A percentile compares a stretch with the other conserved stretches of the same genome.
Conservation (phyloP, 2,329 filamentous ascomycete species). For the Monilinia aucupariae region DNA sequence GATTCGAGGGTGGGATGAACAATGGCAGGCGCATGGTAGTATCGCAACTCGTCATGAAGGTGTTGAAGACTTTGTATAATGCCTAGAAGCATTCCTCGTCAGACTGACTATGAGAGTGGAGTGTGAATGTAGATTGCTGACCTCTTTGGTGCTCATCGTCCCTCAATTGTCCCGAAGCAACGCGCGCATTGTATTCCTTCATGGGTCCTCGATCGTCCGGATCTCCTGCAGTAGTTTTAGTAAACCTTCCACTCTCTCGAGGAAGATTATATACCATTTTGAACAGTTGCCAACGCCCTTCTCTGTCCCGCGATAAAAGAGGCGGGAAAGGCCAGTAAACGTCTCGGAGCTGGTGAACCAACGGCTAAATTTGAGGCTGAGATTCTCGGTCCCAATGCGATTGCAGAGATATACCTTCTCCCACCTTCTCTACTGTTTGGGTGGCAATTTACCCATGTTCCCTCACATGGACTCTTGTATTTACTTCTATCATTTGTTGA, state of each 20-base stretch:
- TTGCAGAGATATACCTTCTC: background rate
- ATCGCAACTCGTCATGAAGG: constrained; percentile 73
- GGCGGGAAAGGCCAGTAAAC: constrained; percentile 26
- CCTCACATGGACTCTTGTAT: background rate
- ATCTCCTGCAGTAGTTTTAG: constrained; percentile 24
- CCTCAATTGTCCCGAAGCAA: constrained; percentile 65
- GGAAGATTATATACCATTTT: constrained; percentile 26
- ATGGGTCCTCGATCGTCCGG: constrained; percentile 57
- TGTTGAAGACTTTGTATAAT: constrained; percentile 88
- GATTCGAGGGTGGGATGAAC: constrained; percentile 72
- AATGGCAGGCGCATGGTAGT: constrained; percentile 69
- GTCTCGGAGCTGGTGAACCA: background rate
- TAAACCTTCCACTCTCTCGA: no score
- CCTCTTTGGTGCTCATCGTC: constrained; percentile 91
- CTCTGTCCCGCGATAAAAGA: constrained; percentile 31
- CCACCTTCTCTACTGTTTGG: background rate
- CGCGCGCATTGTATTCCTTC: constrained; percentile 80
- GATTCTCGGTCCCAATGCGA: background rate
- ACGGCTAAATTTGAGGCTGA: background rate
- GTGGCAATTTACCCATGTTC: background rate
- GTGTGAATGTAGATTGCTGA: constrained; percentile 37
- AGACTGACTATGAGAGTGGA: constrained; percentile 1
- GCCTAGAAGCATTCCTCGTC: constrained; percentile 43
- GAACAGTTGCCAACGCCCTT: constrained; percentile 29
- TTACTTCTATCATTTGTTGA: constrained; percentile 1